Evolutionary conservation across 805 yeast genomes (phyloP).

Genomic region (Brettanomyces bruxellensis): DNA sequence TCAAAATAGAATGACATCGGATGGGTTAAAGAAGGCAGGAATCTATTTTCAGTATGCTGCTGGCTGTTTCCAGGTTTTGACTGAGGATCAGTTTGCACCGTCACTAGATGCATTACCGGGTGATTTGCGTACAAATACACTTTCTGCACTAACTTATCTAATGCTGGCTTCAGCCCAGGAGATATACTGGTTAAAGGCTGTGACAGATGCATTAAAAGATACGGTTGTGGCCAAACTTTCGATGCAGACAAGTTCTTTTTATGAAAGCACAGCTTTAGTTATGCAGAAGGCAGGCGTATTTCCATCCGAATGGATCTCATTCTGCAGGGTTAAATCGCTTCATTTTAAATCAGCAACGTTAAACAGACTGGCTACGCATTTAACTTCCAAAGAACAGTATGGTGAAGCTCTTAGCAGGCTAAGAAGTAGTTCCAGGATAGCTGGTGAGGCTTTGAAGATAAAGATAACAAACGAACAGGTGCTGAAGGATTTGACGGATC

Average conservation of each 20-base stretch:
- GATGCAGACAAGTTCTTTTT: conserved; percentile 49
- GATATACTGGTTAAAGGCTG: conserved; percentile 70
- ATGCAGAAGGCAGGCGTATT: conserved; percentile 28
- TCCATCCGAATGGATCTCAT: conserved; percentile 52
- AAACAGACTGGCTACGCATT: conserved; percentile 47
- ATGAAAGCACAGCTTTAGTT: conserved; percentile 20
- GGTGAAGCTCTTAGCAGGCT: conserved; percentile 68
- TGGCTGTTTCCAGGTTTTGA: conserved; percentile 44
- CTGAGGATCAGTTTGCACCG: conserved; percentile 13
- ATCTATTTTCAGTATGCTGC: conserved; percentile 63
- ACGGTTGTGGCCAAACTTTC: conserved; percentile 58
- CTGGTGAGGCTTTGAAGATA: conserved; percentile 31
- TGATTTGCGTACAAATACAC: conserved; percentile 43
- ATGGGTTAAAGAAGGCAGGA: conserved; percentile 56
- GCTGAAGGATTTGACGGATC: conserved; percentile 42
- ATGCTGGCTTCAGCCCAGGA: conserved; percentile 86
- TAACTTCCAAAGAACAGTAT: conserved; percentile 41
- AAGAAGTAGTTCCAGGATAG: conserved; percentile 29
- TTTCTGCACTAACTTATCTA: conserved; percentile 40
- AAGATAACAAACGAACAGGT: conserved; percentile 35
- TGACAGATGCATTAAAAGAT: conserved; percentile 40
- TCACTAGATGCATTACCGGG: conserved; percentile 19
- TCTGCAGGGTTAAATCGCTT: conserved; percentile 43
- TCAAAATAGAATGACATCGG: conserved; percentile 36
- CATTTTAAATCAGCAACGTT: conserved; percentile 71